phyloP scores from a whole-genome alignment of 1,284 basidiomycete genomes.

The Apiotrichum brassicae region DNA sequence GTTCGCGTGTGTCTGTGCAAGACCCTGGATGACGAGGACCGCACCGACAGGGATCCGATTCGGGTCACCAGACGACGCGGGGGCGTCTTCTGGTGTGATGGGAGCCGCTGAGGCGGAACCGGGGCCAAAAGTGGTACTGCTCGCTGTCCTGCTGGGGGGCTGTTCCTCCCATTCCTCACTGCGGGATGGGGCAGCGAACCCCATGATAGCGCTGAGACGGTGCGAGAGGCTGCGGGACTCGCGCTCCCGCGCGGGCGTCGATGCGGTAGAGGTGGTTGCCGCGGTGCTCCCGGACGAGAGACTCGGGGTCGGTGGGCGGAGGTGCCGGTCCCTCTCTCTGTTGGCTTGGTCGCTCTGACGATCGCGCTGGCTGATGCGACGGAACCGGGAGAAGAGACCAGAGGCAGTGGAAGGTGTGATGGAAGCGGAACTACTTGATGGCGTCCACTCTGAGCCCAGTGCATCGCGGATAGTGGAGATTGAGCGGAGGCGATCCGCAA shows the following conservation, averaged over 20 bases:
- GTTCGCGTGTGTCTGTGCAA: conserved; percentile 39
- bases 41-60: conserved; percentile 31
- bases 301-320: background rate
- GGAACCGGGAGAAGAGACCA: conserved; percentile 17
- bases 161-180: conserved; percentile 1
- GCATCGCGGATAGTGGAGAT: conserved; percentile 28
- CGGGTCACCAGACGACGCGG: conserved; percentile 12
- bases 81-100: background rate
- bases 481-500: conserved; percentile 27
- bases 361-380: conserved; percentile 13
- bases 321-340: background rate
- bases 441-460: conserved; percentile 25
- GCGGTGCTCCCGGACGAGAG: background rate
- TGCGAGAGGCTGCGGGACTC: conserved; percentile 3
- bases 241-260: background rate
- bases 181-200: conserved; percentile 10
- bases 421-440: conserved; percentile 3
- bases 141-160: background rate
- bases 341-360: background rate
- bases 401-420: conserved; percentile 7
- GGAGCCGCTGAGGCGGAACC: conserved; percentile 3
- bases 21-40: conserved; percentile 43
- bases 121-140: background rate
- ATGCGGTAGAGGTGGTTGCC: background rate
- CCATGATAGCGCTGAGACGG: conserved; percentile 21